A percentile compares a stretch with the other conserved stretches of the same genome.
phyloP scores from a whole-genome alignment of 2,329 filamentous ascomycete species.

The Microsporum ferrugineum region DNA sequence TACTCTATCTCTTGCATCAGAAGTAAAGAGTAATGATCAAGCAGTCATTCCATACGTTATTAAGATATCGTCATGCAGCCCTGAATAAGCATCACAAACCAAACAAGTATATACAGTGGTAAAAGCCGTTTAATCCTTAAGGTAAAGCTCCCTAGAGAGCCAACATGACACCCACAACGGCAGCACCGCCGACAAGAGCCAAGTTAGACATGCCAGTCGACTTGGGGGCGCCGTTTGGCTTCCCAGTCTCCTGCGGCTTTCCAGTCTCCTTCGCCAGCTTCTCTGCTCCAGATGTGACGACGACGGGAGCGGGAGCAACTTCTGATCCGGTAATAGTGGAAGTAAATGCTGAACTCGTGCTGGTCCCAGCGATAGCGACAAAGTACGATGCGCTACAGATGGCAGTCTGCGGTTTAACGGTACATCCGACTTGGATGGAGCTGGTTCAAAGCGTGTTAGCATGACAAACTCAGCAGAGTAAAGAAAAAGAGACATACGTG shows the following conservation, averaged over 20 bases:
- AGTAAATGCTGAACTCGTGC: not conserved
- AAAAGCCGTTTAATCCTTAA: not conserved
- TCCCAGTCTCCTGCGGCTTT: not conserved
- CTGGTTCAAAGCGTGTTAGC: not conserved
- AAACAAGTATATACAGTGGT: not conserved
- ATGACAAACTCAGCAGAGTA: not conserved
- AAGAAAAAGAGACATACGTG: not conserved
- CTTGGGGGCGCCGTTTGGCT: constrained; percentile 6
- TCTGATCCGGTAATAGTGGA: not conserved
- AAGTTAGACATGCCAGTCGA: constrained; percentile 4
- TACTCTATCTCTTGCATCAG: no score
- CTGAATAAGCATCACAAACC: not conserved
- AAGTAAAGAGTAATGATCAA: no score
- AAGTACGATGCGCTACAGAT: not conserved
- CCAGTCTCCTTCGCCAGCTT: not conserved
- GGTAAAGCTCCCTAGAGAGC: constrained; percentile 1
- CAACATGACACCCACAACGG: constrained; percentile 1
- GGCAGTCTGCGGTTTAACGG: not conserved
- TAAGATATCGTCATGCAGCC: not conserved
- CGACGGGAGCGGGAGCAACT: constrained; percentile 1
- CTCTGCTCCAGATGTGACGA: constrained; percentile 10
- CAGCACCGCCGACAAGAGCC: constrained; percentile 8
- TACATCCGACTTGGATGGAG: not conserved
- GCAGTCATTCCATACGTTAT: not conserved
- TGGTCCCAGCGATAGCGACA: not conserved